Evolutionary conservation across 306 rosid species (phyloP), one percentile per base, ranked within the genome.

Genomic region (Gleditsia sinensis): DNA sequence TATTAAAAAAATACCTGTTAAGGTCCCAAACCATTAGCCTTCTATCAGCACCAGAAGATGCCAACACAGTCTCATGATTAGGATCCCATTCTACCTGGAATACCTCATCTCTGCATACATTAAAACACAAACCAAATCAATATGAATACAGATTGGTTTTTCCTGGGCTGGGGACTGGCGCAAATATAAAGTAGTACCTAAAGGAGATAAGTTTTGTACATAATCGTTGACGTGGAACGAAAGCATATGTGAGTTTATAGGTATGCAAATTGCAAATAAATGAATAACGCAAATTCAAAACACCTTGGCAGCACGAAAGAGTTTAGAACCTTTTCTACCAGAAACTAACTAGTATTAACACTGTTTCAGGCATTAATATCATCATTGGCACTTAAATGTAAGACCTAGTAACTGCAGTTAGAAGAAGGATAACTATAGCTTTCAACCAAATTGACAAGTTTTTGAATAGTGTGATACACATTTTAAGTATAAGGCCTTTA

Each of bases 41-140:
- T 82, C 96, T 83, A 62, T 94, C 97, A 67, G 86, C 95, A 34
- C 89, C 89, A 64, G 96, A 90, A 11, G 99, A 92, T 46, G 97
- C 99, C 84, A 94, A 81, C 21, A 94, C 89, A 0, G 90, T 71
- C 63, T 94, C 96, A 4, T 92, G 99, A 78, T 88, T 87, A 14
- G 97, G 99, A 85, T 94, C 99, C 97, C 99, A 94, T 77, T 94
- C 99, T 32, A 94, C 96, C 88, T 94, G 97, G 84, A 81, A 92
- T 12, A 94, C 99, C 70, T 92, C 97, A 77, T 94, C 99, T 69
- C 99, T 92, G 81, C 62, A 60, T 43, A 75, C 9, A 75, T 71
- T 32, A 6, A 28, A 59, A 67, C 25, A 69, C 7, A 58, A 54
- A 50, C 33, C 16, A 36, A 30, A 24, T 56, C 14, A 58, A 21